Percentiles rank a stretch among this genome's conserved stretches.
phyloP scores from a whole-genome alignment of 352 stramenopile genomes.

The Thraustochytrium sp. region DNA sequence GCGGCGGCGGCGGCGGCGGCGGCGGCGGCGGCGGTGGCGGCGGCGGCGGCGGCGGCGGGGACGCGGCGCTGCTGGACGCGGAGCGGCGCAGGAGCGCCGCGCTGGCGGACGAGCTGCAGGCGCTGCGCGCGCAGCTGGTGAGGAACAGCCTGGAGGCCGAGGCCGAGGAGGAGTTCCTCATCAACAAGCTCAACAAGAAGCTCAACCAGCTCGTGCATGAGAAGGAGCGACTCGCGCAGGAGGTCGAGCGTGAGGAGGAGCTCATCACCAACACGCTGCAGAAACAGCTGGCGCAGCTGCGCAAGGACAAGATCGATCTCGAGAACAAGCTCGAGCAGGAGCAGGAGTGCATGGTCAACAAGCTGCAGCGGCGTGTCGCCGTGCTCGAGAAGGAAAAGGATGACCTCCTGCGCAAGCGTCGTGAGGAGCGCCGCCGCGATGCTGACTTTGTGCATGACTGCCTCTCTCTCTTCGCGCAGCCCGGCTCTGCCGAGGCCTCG shows the following conservation, averaged over 20 bases:
- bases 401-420: background rate
- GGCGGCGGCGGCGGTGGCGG: background rate
- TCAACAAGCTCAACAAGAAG: slow-evolving; percentile 47
- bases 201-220: slow-evolving; percentile 37
- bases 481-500: background rate
- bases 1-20: background rate
- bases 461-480: background rate
- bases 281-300: slow-evolving; percentile 43
- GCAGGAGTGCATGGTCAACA: slow-evolving; percentile 51
- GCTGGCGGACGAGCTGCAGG: background rate
- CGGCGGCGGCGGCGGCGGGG: background rate
- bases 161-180: slow-evolving; percentile 49
- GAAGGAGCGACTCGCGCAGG: slow-evolving; percentile 24
- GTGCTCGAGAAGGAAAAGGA: slow-evolving; percentile 24
- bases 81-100: slow-evolving; percentile 12
- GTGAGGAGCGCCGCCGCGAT: background rate
- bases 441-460: background rate
- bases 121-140: slow-evolving; percentile 4
- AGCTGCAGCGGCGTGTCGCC: slow-evolving; percentile 41
- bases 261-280: slow-evolving; percentile 42
- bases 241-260: slow-evolving; percentile 45
- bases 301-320: slow-evolving; percentile 47
- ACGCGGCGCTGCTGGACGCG: background rate
- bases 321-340: slow-evolving; percentile 50
- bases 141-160: slow-evolving; percentile 35